These are phyloP conservation scores for Aspergillus phoenicis DNA, from an alignment of 2,329 filamentous ascomycete genomes.

Conservation along the genomic window DNA sequence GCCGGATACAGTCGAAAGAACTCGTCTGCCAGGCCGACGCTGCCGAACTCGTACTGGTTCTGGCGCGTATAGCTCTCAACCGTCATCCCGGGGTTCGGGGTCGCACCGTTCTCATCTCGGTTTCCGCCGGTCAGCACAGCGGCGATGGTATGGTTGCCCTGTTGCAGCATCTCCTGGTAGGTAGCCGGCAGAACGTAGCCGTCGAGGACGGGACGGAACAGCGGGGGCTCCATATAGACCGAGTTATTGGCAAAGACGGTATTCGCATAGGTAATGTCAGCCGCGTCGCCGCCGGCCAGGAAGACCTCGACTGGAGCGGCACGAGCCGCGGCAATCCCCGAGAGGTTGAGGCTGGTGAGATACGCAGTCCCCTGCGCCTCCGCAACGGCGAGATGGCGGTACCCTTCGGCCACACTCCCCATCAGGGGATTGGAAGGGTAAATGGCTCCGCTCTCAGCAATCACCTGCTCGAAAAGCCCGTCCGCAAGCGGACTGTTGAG, in stretches of 20 bases:
- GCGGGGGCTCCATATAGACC: conserved; percentile 24
- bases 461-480: conserved; percentile 29
- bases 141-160: conserved; percentile 24
- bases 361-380: conserved; percentile 32
- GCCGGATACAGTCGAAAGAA: conserved; percentile 29
- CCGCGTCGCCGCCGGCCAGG: conserved; percentile 24
- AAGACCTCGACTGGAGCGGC: conserved; percentile 40
- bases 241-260: conserved; percentile 26
- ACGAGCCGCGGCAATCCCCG: conserved; percentile 44
- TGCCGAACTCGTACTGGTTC: conserved; percentile 24
- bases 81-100: conserved; percentile 4
- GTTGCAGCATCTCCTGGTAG: conserved; percentile 24
- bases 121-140: conserved; percentile 36
- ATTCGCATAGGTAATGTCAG: conserved; percentile 24
- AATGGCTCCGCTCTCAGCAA: conserved; percentile 36
- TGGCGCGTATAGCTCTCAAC: conserved; percentile 18
- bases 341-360: conserved; percentile 42
- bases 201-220: conserved; percentile 32
- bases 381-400: conserved; percentile 27
- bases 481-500: conserved; percentile 28
- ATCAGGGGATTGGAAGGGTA: conserved; percentile 31
- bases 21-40: conserved; percentile 10
- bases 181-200: conserved; percentile 29
- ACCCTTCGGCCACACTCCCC: conserved; percentile 27
- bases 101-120: conserved; percentile 27